These are phyloP conservation scores for Cymbidium sinense DNA, from an alignment of 106 monocot genomes.

Conservation along the genomic window DNA sequence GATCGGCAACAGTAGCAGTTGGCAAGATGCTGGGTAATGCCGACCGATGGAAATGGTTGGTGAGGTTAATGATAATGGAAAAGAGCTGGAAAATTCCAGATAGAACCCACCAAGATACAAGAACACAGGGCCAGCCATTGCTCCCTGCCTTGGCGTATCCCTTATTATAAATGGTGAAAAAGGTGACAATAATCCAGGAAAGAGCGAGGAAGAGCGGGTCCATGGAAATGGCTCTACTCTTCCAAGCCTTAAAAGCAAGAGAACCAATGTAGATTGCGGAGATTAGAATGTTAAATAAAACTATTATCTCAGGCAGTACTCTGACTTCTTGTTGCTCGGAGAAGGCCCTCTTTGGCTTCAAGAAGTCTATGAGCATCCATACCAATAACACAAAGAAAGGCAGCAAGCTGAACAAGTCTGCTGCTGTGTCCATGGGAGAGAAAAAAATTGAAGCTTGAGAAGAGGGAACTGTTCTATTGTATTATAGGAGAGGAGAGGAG, in stretches of 20 bases:
- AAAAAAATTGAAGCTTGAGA: not conserved
- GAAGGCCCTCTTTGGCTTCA: conserved; percentile 3
- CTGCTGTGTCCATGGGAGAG: conserved; percentile 8
- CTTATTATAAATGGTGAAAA: conserved; percentile 26
- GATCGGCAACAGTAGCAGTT: conserved; percentile 8
- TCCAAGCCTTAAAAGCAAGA: conserved; percentile 17
- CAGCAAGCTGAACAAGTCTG: conserved; percentile 3
- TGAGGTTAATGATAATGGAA: conserved; percentile 11
- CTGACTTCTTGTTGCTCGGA: not conserved
- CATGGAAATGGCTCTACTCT: conserved; percentile 8
- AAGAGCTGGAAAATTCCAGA: conserved; percentile 25
- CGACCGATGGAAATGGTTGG: not conserved
- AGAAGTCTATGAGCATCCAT: conserved; percentile 19
- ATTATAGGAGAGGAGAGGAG: not conserved
- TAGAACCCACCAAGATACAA: conserved; percentile 48
- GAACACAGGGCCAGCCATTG: conserved; percentile 39
- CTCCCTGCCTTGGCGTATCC: conserved; percentile 8
- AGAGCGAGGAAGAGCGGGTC: conserved; percentile 4
- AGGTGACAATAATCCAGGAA: conserved; percentile 32
- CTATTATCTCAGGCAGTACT: conserved; percentile 1
- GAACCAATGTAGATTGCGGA: conserved; percentile 28
- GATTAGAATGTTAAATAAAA: conserved; percentile 15
- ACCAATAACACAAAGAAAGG: conserved; percentile 17
- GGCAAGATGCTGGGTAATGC: conserved; percentile 14
- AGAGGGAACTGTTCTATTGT: not conserved